Evolutionary conservation across 768 basidiomycete genomes (phyloP).

Genomic region (Rhodosporidiobolus sp.): DNA sequence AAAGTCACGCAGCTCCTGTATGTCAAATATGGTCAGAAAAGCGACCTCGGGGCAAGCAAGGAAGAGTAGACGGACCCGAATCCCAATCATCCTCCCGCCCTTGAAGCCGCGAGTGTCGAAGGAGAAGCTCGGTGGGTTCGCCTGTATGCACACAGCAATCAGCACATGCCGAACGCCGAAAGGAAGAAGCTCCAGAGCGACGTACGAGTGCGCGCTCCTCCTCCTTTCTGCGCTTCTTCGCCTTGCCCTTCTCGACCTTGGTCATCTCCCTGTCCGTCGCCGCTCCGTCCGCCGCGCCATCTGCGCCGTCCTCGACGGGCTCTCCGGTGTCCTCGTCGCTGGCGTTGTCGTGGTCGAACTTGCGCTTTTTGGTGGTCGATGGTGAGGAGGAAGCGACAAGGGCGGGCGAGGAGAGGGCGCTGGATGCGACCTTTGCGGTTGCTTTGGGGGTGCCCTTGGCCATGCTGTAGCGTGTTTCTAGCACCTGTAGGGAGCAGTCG

Average conservation of each 20-base stretch:
- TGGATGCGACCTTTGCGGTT: constrained; percentile 3
- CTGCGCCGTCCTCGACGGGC: background rate
- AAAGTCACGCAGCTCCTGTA: constrained; percentile 82
- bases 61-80: constrained; percentile 61
- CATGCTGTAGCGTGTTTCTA: no score
- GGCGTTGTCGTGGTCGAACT: background rate
- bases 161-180: constrained; percentile 26
- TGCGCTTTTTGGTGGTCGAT: constrained; percentile 13
- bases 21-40: background rate
- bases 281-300: background rate
- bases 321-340: background rate
- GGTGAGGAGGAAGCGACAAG: constrained; percentile 2
- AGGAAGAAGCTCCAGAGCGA: constrained; percentile 40
- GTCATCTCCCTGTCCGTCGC: background rate
- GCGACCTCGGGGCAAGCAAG: background rate
- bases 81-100: constrained; percentile 69
- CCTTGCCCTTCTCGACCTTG: constrained; percentile 52
- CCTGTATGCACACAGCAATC: background rate
- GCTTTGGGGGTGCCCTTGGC: no score
- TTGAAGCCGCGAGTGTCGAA: constrained; percentile 77
- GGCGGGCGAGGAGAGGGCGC: constrained; percentile 5
- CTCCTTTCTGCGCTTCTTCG: constrained; percentile 75
- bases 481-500: no score
- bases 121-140: constrained; percentile 68
- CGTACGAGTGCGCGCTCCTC: constrained; percentile 65